A percentile compares a stretch with the other conserved stretches of the same genome.
Conservation (phyloP, 129 eudicot species). For the Flaveria robusta region DNA sequence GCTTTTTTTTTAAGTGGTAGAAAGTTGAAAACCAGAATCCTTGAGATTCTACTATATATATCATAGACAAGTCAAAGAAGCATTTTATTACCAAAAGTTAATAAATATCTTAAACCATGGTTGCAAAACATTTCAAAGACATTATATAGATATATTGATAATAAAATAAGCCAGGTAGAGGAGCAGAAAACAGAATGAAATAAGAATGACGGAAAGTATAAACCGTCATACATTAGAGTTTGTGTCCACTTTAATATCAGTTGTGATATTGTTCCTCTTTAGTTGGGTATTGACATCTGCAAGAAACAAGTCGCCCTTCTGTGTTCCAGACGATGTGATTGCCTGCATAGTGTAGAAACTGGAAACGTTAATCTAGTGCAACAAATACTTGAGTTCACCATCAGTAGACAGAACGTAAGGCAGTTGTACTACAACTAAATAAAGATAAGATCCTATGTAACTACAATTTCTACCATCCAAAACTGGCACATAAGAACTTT, state of each 20-base stretch:
- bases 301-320: constrained; percentile 55
- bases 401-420: background rate
- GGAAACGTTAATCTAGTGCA: background rate
- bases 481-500: background rate
- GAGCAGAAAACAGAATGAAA: background rate
- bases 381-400: background rate
- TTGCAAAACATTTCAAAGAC: background rate
- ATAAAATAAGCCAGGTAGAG: background rate
- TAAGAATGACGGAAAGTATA: background rate
- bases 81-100: background rate
- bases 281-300: constrained; percentile 62
- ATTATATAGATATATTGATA: background rate
- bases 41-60: background rate
- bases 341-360: constrained; percentile 30
- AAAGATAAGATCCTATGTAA: background rate
- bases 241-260: constrained; percentile 64
- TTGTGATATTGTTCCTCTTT: constrained; percentile 53
- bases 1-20: background rate
- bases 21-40: background rate
- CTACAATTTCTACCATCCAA: background rate
- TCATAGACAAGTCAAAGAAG: background rate
- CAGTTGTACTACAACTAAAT: background rate
- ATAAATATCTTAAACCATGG: background rate
- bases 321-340: constrained; percentile 54
- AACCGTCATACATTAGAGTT: constrained; percentile 44